Base-by-base conservation (phyloP, 352 stramenopile species). In the Globisporangium apiculatum region DNA sequence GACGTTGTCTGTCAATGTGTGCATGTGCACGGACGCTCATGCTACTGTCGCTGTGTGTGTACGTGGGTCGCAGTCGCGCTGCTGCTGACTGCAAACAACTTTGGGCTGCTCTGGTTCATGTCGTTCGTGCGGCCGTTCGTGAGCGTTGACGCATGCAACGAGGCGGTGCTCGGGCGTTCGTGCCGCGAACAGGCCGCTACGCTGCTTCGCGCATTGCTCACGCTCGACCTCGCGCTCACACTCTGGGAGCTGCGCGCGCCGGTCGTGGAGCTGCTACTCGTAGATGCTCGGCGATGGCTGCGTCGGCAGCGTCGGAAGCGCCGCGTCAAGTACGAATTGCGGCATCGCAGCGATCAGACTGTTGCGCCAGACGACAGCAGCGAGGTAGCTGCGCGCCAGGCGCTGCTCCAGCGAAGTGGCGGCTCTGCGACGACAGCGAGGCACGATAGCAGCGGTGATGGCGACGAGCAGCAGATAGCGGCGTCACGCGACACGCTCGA, bases 11-110 rank as follows among this genome's bases (percentile, higher is more conserved):
- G 24, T 3, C 24, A 31, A 3, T 31, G 24, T 31, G 24, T 31
- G 24, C 24, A 31, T 31, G 24, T 31, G 24, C 24, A 31, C 24
- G 24, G 24, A 31, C 24, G 24, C 46, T 54, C 9, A 4, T 59
- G 15, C 15, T 50, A 15, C 4, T 48, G 46, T 7, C 2, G 24
- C 43, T 24, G 10, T 7, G 18, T 7, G 3, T 18, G 45, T 37
- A 18, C 18, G 11, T 24, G 7, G 42, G 8, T 12, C 48, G 35
- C 53, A 86, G 76, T 75, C 52, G 73, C 77, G 10, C 52, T 84
- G 36, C 57, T 88, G 24, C 80, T 88, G 60, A 86, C 75, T 0
- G 75, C 68, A 10, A 92, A 92, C 55, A 57, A 63, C 55, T 89
- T 86, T 48, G 68, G 76, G 9, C 53, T 79, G 48, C 58, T 88